A percentile compares a stretch with the other conserved stretches of the same genome.
phyloP scores from a whole-genome alignment of 202 grass and related monocot species.

The Thinopyrum obtusiflorum region DNA sequence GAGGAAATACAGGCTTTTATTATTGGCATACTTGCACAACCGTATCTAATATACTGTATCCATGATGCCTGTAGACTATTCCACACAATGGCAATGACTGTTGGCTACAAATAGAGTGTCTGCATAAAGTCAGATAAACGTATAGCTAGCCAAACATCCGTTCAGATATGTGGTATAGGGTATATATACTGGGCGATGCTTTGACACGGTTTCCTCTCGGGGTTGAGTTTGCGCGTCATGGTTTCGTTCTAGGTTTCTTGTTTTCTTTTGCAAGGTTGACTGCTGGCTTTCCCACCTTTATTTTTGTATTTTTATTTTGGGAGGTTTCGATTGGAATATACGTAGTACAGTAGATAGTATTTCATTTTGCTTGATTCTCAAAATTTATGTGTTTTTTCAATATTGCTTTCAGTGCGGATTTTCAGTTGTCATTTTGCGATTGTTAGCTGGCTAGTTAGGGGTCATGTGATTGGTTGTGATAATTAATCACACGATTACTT shows the following conservation, averaged over 20 bases:
- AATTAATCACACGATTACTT: constrained; percentile 23
- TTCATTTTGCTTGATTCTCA: neutral
- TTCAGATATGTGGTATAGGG: no score
- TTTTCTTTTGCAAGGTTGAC: constrained; percentile 25
- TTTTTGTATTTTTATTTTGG: neutral
- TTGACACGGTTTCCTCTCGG: constrained; percentile 17
- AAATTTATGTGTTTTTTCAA: neutral
- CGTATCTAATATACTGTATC: no score
- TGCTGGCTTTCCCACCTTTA: neutral
- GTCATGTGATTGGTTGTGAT: constrained; percentile 31
- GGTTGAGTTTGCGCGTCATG: constrained; percentile 2
- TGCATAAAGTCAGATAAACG: no score
- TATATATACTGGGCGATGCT: constrained; percentile 32
- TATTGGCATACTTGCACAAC: no score
- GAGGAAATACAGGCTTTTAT: no score
- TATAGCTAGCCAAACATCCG: no score
- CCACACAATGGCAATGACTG: no score
- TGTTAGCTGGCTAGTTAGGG: constrained; percentile 2
- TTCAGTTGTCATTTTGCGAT: constrained; percentile 1
- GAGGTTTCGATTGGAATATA: neutral
- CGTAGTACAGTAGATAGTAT: neutral
- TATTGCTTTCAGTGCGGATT: neutral
- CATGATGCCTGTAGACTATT: no score
- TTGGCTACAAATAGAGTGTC: no score
- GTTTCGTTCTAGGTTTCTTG: neutral